Conservation (phyloP, 2,329 filamentous ascomycete genomes). For the Pseudopithomyces maydicus region DNA sequence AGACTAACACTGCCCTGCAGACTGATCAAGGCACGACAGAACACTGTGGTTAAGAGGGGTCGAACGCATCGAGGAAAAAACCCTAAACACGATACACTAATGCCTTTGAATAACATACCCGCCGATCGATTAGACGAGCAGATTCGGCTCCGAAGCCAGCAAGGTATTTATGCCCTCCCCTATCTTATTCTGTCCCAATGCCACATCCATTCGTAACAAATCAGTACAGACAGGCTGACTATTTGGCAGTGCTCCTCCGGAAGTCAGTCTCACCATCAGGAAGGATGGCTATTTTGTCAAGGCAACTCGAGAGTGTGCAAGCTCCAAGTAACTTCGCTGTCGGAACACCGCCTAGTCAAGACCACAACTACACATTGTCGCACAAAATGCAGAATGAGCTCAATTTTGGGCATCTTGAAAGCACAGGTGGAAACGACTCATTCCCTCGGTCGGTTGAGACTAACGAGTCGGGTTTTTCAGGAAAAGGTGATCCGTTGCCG, state of each 20-base stretch:
- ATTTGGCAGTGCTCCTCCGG: constrained; percentile 25
- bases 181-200: not conserved
- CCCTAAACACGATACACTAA: constrained; percentile 14
- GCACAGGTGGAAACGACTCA: constrained; percentile 8
- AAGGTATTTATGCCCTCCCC: constrained; percentile 20
- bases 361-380: constrained; percentile 22
- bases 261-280: constrained; percentile 44
- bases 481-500: constrained; percentile 35
- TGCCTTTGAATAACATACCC: constrained; percentile 18
- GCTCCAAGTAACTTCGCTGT: constrained; percentile 36
- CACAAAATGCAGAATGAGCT: constrained; percentile 39
- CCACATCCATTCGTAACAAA: no score
- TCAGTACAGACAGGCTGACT: not conserved
- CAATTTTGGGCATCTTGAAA: constrained; percentile 21
- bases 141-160: constrained; percentile 29
- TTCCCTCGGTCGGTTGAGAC: constrained; percentile 25
- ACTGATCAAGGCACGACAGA: constrained; percentile 48
- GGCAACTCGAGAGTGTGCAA: constrained; percentile 36
- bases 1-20: constrained; percentile 13
- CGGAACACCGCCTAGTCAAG: constrained; percentile 35
- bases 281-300: constrained; percentile 47
- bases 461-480: constrained; percentile 40
- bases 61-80: constrained; percentile 25
- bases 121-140: constrained; percentile 27
- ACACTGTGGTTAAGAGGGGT: constrained; percentile 43